Evolutionary conservation across 192 early-diverging fungal genomes (phyloP), one percentile per base, ranked within the genome.

Genomic region (Oehlia diaphana): DNA sequence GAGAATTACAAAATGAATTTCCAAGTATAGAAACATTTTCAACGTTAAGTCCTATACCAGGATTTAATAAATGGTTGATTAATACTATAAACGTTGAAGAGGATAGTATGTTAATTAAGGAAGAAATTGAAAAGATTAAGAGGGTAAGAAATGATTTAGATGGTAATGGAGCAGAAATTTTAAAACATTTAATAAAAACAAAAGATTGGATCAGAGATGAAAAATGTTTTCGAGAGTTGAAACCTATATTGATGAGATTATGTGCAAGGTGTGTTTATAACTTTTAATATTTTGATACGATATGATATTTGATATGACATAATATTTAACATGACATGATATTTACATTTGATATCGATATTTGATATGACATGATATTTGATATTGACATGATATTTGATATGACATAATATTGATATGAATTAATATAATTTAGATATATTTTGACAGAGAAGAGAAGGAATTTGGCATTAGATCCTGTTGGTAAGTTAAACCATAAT

Each of bases 21-120:
- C 93, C 95, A 26, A 88, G 88, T 66, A 87, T 97, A 23, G 79
- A 86, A 16, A 93, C 92, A 0, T 98, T 97, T 80, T 91, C 90
- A 76, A 98, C 97, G 0, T 83, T 98, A 13, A 96, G 95, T 69
- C 97, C 97, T 1, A 90, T 98, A 58, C 97, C 97, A 16, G 87
- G 91, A 19, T 97, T 98, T 85, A 89, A 93, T 23, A 79, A 81
- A 8, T 98, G 97, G 97, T 85, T 97, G 37, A 72, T 84, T 28
- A 35, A 14, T 28, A n/a, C 13, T 26, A 53, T 71, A 16, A 70
- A 63, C 35, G 21, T 58, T 26, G 67, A 79, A 78, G 65, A 28
- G 6, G 26, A 62, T 47, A 33, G n/a, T 67, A 66, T 69, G 0
- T 53, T 69, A 19, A 14, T 68, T 28, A 50, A 35, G 42, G 49